A percentile compares a stretch with the other conserved stretches of the same genome.
These are phyloP conservation scores for Alternaria burnsii DNA, from an alignment of 2,329 filamentous ascomycete species.

Conservation along the genomic window DNA sequence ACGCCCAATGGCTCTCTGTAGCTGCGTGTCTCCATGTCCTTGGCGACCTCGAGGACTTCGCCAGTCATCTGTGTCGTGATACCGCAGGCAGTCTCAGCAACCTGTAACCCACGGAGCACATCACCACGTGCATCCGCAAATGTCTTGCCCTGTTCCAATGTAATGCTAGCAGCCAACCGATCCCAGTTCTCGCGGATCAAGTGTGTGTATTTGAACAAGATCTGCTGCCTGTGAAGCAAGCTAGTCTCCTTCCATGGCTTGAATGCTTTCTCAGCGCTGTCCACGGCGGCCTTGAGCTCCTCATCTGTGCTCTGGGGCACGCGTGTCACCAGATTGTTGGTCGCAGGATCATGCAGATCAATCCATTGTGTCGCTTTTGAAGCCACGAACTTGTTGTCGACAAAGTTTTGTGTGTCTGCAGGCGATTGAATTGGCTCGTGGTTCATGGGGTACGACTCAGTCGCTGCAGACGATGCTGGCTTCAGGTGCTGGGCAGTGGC, in stretches of 20 bases:
- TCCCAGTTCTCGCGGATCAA: conserved; percentile 88
- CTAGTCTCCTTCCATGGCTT: conserved; percentile 76
- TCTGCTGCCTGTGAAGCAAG: conserved; percentile 77
- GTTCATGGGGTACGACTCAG: conserved; percentile 70
- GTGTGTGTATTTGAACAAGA: conserved; percentile 86
- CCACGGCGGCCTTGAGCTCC: conserved; percentile 78
- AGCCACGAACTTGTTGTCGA: conserved; percentile 79
- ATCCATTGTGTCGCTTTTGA: conserved; percentile 77
- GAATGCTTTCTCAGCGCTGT: conserved; percentile 79
- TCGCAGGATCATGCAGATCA: conserved; percentile 82
- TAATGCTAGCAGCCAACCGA: conserved; percentile 82
- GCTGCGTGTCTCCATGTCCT: conserved; percentile 87
- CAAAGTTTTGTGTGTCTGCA: conserved; percentile 78
- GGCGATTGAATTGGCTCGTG: conserved; percentile 75
- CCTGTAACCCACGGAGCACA: conserved; percentile 82
- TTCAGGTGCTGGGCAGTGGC: conserved; percentile 63
- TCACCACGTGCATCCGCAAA: conserved; percentile 84
- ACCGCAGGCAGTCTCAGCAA: conserved; percentile 82
- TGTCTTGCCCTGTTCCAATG: conserved; percentile 88
- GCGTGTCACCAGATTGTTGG: conserved; percentile 83
- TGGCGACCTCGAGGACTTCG: conserved; percentile 83
- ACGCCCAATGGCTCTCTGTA: conserved; percentile 85
- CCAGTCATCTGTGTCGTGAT: conserved; percentile 85
- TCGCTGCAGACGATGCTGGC: conserved; percentile 59
- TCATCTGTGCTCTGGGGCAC: conserved; percentile 82